phyloP scores from a whole-genome alignment of 495 filamentous ascomycete species.

The Clohesyomyces aquaticus region DNA sequence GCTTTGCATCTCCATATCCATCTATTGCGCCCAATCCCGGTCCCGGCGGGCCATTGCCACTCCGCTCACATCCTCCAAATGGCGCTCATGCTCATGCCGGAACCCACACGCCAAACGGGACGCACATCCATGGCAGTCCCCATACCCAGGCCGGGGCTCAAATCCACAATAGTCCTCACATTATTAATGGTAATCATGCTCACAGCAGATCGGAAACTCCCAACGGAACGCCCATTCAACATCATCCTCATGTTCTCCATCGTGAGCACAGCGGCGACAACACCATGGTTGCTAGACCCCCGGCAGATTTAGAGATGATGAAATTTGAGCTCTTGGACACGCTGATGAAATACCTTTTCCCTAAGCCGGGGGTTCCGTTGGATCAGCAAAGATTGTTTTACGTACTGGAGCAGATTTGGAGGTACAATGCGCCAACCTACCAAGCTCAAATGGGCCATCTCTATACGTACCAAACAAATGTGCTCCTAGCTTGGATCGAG shows the following conservation, averaged over 20 bases:
- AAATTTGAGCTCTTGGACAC: conserved; percentile 23
- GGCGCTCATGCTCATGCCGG: neutral
- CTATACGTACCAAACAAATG: conserved; percentile 9
- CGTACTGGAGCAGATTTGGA: conserved; percentile 22
- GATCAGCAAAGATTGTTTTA: conserved; percentile 12
- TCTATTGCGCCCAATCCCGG: neutral
- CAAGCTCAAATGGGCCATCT: conserved; percentile 1
- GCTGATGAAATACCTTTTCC: conserved; percentile 20
- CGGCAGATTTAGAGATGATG: conserved; percentile 9
- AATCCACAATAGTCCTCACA: neutral
- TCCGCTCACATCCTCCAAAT: neutral
- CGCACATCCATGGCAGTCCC: too few relatives aligned
- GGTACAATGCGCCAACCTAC: neutral
- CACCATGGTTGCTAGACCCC: neutral
- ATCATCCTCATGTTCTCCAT: neutral
- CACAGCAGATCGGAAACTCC: neutral
- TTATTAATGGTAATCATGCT: neutral
- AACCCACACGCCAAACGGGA: too few relatives aligned
- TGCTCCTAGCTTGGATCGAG: conserved; percentile 26
- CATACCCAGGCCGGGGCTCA: too few relatives aligned
- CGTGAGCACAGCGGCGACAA: neutral
- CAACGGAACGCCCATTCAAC: neutral
- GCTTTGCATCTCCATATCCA: neutral
- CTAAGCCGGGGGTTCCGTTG: neutral
- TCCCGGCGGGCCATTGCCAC: neutral